Conservation (phyloP, 495 filamentous ascomycete species). For the Hyaloscypha variabilis region DNA sequence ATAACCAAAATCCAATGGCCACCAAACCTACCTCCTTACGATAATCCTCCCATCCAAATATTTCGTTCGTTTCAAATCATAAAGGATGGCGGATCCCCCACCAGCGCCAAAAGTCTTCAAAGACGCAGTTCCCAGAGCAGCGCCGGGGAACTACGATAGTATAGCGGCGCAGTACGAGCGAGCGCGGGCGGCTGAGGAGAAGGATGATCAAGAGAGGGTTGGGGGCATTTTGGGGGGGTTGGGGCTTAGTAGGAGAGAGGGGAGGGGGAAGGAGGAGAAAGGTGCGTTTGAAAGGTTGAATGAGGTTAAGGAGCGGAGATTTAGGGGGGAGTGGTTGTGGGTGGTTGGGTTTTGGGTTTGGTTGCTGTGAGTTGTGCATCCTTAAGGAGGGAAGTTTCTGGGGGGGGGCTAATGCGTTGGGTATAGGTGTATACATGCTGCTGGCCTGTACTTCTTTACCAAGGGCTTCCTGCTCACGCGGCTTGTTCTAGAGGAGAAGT, state of each 20-base stretch:
- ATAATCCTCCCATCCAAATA: background rate
- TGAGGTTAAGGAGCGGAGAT: conserved; percentile 42
- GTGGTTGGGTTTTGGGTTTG: conserved; percentile 53
- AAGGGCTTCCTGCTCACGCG: conserved; percentile 96
- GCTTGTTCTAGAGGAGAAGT: conserved; percentile 85
- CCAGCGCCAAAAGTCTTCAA: conserved; percentile 18
- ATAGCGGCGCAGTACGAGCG: conserved; percentile 36
- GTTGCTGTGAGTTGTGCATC: conserved; percentile 42
- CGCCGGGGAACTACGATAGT: conserved; percentile 31
- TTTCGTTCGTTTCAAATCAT: background rate
- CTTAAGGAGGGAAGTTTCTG: background rate
- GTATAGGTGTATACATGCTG: conserved; percentile 65
- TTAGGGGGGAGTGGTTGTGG: conserved; percentile 48
- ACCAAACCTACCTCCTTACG: conserved; percentile 6
- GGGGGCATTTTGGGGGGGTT: conserved; percentile 15
- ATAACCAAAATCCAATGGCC: conserved; percentile 1
- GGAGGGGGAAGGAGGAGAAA: conserved; percentile 22
- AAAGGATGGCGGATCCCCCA: conserved; percentile 13
- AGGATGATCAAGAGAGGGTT: conserved; percentile 38
- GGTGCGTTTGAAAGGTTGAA: conserved; percentile 39
- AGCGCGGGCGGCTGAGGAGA: conserved; percentile 45
- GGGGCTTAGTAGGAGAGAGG: conserved; percentile 13
- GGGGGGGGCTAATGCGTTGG: conserved; percentile 1
- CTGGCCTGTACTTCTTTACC: conserved; percentile 90
- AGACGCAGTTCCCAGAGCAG: conserved; percentile 24